A percentile compares a stretch with the other conserved stretches of the same genome.
Conservation (phyloP, 768 basidiomycete species). For the Mycena epipterygia region DNA sequence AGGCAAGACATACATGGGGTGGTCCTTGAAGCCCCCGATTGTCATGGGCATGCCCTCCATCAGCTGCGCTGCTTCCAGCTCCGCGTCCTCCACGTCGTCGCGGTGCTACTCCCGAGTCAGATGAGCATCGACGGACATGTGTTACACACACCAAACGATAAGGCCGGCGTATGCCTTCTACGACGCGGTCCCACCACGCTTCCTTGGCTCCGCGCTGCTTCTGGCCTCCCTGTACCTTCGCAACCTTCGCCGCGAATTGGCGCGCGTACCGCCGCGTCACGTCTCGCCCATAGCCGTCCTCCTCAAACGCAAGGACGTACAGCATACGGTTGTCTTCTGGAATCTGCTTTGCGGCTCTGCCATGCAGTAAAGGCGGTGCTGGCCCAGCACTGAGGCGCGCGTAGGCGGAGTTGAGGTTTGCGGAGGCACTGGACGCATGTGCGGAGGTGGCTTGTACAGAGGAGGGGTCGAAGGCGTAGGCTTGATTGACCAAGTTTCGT, state of each 20-base stretch:
- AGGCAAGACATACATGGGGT: slow-evolving; percentile 77
- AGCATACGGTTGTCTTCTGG: slow-evolving; percentile 83
- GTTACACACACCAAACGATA: slow-evolving; percentile 81
- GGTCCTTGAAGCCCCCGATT: slow-evolving; percentile 94
- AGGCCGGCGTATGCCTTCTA: slow-evolving; percentile 74
- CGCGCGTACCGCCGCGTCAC: slow-evolving; percentile 92
- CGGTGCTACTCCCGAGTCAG: slow-evolving; percentile 79
- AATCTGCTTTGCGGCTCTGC: slow-evolving; percentile 45
- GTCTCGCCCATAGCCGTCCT: slow-evolving; percentile 93
- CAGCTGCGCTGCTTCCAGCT: slow-evolving; percentile 81
- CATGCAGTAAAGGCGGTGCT: slow-evolving; percentile 22
- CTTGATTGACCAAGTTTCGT: slow-evolving; percentile 83
- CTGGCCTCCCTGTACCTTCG: slow-evolving; percentile 79
- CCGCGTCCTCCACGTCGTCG: slow-evolving; percentile 94
- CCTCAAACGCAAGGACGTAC: slow-evolving; percentile 95
- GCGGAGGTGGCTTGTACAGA: slow-evolving; percentile 34
- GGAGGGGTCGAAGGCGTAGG: slow-evolving; percentile 83
- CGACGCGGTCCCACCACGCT: slow-evolving; percentile 89
- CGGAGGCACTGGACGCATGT: slow-evolving; percentile 8
- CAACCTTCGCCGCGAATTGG: slow-evolving; percentile 83
- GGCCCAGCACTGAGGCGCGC: slow-evolving; percentile 21
- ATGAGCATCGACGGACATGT: slow-evolving; percentile 35
- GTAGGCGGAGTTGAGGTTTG: slow-evolving; percentile 24
- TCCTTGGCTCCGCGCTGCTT: slow-evolving; percentile 70
- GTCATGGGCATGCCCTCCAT: slow-evolving; percentile 95